Base-by-base conservation (phyloP, 139 green algal species). In the Mesotaenium endlicherianum region DNA sequence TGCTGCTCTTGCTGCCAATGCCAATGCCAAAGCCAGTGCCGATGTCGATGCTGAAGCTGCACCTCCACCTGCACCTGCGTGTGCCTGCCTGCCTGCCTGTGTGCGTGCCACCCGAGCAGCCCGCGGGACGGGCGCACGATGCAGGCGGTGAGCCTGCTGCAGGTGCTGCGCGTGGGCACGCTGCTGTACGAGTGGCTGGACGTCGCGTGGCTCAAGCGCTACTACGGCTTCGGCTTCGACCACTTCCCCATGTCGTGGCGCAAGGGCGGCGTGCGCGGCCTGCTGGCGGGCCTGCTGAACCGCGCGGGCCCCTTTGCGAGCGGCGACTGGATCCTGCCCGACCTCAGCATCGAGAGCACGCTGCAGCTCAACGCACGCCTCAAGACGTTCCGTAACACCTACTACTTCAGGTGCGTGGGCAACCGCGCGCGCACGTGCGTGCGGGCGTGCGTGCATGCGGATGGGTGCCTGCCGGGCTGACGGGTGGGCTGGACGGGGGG, bases 331-430 rank as follows among this genome's bases (percentile, higher is more conserved):
- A 70, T 85, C 38, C 64, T 85, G 42, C 79, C 79, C 2, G 79
- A 85, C 43, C 79, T 85, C 14, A 85, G 79, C 43, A 47, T 85
- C 5, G 60, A 85, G 17, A 36, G 11, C 70, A 85, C 60, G 11
- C 26, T 68, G 60, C 31, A 77, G 38, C 30, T 85, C 26, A 85
- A 85, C 70, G 69, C 64, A 59, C 40, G 26, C 4, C 40, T 85
- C 39, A 36, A 41, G 2, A 85, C 79, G 30, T 78, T 69, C 14
- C 79, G 60, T 11, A 79, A 85, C 31, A 85, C 79, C 20, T 85
- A 70, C 67, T 85, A 85, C 64, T 78, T 85, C 40, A 79, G 79
- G 79, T 85, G 14, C 39, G 70, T n/a, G n/a, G n/a, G n/a, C n/a
- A n/a, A n/a, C n/a, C n/a, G n/a, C n/a, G n/a, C n/a, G n/a, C n/a